Evolutionary conservation across 2,329 filamentous ascomycete species (phyloP), one percentile per base, ranked within the genome.

Genomic region (Drechslera avenae): DNA sequence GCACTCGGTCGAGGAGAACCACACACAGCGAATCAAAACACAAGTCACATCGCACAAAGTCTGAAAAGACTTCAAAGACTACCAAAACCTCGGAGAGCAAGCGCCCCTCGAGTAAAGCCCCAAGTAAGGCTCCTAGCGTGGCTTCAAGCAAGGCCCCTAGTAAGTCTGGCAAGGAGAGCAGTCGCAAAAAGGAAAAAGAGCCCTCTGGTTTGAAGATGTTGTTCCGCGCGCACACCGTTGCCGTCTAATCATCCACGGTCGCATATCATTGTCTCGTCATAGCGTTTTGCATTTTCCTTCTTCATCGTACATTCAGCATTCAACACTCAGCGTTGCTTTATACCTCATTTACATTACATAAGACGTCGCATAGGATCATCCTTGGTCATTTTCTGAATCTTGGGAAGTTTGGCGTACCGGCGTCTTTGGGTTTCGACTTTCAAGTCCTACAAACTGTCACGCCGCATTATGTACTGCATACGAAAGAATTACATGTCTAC

Each of bases 131-230:
- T 48, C 46, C n/a, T 35, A 39, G 18, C 42, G 42, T 14, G 47
- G 34, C 10, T 19, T 18, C 19, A 34, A 43, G 19, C 19, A 43
- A 10, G 31, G 30, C 41, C 39, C 36, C 47, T 12, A 51, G 48
- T 18, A 51, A 41, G 16, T 36, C 39, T 18, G 42, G 48, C 26
- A 43, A 60, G 41, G 64, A 68, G 49, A 56, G 46, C 17, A 55
- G 45, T 45, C 43, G 68, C 64, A 62, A 60, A 43, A 71, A 70
- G 58, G 73, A 74, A 54, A 79, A 78, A 63, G 73, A 77, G 52
- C 75, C 74, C 1, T 73, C 68, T 14, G 68, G 72, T 5, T 53
- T 79, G 46, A 73, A 68, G 50, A 74, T 73, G 63, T 60, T 79
- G n/a, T 79, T 79, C 57, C 60, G 67, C 37, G 59, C 67, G 7